These are phyloP conservation scores for Penicillium vulpinum DNA, from an alignment of 2,329 filamentous ascomycete genomes.

Conservation along the genomic window DNA sequence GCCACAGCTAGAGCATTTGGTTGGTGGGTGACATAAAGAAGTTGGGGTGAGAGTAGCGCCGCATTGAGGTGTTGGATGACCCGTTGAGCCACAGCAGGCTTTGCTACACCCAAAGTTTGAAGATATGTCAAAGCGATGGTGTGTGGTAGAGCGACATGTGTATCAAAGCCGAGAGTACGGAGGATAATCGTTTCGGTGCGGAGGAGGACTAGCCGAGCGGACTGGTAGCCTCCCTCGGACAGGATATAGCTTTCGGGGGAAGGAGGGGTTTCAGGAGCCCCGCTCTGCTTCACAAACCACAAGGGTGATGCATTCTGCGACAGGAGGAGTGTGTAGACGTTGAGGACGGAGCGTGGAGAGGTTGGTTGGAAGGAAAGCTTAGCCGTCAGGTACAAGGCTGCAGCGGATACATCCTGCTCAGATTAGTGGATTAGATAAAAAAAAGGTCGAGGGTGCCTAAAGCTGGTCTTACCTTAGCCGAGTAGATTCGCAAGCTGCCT, in stretches of 20 bases:
- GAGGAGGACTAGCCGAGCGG: slow-evolving; percentile 65
- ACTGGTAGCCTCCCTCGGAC: slow-evolving; percentile 69
- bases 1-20: slow-evolving; percentile 81
- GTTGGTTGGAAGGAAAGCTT: slow-evolving; percentile 79
- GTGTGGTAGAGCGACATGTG: slow-evolving; percentile 82
- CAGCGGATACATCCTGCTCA: slow-evolving; percentile 74
- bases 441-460: neutral
- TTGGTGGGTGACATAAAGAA: slow-evolving; percentile 90
- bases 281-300: slow-evolving; percentile 43
- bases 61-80: slow-evolving; percentile 81
- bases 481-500: slow-evolving; percentile 45
- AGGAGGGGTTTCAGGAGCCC: slow-evolving; percentile 28
- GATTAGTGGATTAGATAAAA: neutral
- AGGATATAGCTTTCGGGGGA: slow-evolving; percentile 65
- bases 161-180: slow-evolving; percentile 74
- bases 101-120: slow-evolving; percentile 75
- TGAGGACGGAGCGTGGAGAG: slow-evolving; percentile 76
- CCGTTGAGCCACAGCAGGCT: slow-evolving; percentile 59
- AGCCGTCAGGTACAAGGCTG: slow-evolving; percentile 74
- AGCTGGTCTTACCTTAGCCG: slow-evolving; percentile 39
- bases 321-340: slow-evolving; percentile 79
- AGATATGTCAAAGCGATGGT: slow-evolving; percentile 87
- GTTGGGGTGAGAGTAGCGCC: slow-evolving; percentile 79
- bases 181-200: slow-evolving; percentile 76
- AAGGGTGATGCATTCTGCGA: slow-evolving; percentile 59